Conservation (phyloP, 495 filamentous ascomycete species). For the Pseudomonodictys pantanalensis region DNA sequence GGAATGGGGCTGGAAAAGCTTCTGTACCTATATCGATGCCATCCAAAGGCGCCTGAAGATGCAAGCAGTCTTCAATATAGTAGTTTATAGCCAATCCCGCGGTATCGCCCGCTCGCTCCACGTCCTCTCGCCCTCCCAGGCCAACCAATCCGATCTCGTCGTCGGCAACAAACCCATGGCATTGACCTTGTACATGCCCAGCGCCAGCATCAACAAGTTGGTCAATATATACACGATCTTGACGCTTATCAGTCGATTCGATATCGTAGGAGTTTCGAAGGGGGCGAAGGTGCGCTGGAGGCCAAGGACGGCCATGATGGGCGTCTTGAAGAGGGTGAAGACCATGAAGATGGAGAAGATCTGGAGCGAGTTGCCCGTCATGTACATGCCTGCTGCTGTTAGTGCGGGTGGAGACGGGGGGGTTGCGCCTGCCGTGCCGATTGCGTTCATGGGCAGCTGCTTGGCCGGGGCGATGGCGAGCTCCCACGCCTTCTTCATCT, state of each 20-base stretch:
- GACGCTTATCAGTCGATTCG: conserved; percentile 65
- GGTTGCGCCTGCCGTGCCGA: conserved; percentile 48
- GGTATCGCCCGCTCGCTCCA: conserved; percentile 28
- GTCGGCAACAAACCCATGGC: conserved; percentile 89
- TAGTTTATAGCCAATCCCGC: conserved; percentile 22
- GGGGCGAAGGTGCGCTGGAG: conserved; percentile 79
- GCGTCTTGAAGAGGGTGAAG: conserved; percentile 96
- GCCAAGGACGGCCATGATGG: conserved; percentile 75
- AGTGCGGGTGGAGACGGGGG: background rate
- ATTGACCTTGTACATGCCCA: conserved; percentile 97
- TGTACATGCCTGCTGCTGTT: conserved; percentile 76
- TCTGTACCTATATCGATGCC: no score
- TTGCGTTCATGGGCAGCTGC: conserved; percentile 92
- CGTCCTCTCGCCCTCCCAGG: conserved; percentile 32
- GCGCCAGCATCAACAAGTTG: conserved; percentile 74
- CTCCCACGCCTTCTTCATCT: conserved; percentile 99
- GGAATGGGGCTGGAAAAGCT: no score
- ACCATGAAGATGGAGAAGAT: conserved; percentile 99
- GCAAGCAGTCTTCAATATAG: background rate
- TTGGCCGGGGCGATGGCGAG: conserved; percentile 92
- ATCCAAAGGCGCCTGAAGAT: background rate
- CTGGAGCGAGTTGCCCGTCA: conserved; percentile 97
- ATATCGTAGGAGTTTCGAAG: conserved; percentile 82
- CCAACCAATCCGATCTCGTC: conserved; percentile 33
- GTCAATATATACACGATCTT: conserved; percentile 84